These are phyloP conservation scores for Onygena corvina DNA, from an alignment of 2,329 filamentous ascomycete genomes.

Conservation along the genomic window DNA sequence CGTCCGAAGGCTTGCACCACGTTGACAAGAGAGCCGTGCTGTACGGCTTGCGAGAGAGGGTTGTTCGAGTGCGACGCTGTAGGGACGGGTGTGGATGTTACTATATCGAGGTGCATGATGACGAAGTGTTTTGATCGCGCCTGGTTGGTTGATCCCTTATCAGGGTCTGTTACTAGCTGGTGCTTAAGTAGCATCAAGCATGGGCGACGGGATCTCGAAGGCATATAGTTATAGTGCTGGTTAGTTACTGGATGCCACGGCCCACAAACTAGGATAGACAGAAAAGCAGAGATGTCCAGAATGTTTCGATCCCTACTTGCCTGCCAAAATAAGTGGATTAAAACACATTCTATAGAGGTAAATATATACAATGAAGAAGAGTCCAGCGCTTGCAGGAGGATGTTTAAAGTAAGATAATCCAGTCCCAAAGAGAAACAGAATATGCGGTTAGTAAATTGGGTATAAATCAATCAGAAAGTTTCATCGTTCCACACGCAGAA, in stretches of 20 bases:
- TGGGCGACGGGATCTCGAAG: too few relatives aligned
- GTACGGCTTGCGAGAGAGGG: background rate
- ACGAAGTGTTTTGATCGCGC: too few relatives aligned
- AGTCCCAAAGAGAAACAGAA: background rate
- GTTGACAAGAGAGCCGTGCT: background rate
- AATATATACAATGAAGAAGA: background rate
- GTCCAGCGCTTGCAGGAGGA: background rate
- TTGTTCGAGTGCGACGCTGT: background rate
- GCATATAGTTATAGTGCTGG: too few relatives aligned
- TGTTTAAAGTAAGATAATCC: background rate
- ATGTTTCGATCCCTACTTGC: too few relatives aligned
- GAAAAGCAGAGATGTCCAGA: too few relatives aligned
- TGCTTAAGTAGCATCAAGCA: too few relatives aligned
- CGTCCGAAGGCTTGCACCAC: background rate
- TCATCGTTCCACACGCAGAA: slow-evolving; percentile 48
- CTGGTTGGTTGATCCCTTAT: too few relatives aligned
- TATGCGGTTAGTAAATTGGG: background rate
- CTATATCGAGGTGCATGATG: background rate
- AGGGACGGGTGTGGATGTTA: background rate
- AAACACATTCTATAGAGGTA: too few relatives aligned
- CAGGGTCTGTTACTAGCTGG: too few relatives aligned
- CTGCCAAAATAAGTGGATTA: too few relatives aligned
- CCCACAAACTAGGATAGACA: too few relatives aligned
- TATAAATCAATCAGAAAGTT: slow-evolving; percentile 22
- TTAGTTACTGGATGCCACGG: too few relatives aligned